Conservation (phyloP, 169 alveolate genomes). For the Babesia sp. region DNA sequence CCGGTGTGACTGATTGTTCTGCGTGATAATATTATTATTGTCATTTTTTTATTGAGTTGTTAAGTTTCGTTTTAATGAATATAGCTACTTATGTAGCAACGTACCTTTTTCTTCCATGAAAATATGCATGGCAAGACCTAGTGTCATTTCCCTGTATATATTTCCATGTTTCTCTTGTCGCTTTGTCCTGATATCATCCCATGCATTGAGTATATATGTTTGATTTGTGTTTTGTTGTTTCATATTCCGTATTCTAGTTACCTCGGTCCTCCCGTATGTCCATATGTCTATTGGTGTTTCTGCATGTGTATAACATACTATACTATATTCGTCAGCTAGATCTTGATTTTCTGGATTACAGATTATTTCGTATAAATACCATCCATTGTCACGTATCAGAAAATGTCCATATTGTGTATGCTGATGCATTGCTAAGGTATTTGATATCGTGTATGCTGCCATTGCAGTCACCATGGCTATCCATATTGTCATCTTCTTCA, state of each 20-base stretch:
- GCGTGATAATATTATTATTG: no score
- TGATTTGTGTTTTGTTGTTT: not conserved
- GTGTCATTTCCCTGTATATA: not conserved
- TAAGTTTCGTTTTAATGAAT: no score
- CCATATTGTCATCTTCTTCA: not conserved
- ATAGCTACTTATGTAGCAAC: no score
- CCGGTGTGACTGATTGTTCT: no score
- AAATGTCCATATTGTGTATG: not conserved
- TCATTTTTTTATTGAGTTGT: no score
- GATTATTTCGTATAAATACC: not conserved
- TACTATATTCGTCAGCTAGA: not conserved
- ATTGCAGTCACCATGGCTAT: not conserved
- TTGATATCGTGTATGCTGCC: not conserved
- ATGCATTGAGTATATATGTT: not conserved
- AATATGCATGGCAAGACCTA: not conserved
- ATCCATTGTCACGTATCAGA: not conserved
- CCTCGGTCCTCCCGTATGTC: not conserved
- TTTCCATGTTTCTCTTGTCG: no score
- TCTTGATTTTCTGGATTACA: not conserved
- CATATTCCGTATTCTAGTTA: not conserved
- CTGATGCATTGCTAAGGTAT: not conserved
- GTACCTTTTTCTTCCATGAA: no score
- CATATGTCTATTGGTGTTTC: not conserved
- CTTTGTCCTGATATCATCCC: not conserved
- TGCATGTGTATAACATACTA: not conserved